Conservation (phyloP, 2,329 filamentous ascomycete species). For the Ophiocordyceps camponoti-floridani region DNA sequence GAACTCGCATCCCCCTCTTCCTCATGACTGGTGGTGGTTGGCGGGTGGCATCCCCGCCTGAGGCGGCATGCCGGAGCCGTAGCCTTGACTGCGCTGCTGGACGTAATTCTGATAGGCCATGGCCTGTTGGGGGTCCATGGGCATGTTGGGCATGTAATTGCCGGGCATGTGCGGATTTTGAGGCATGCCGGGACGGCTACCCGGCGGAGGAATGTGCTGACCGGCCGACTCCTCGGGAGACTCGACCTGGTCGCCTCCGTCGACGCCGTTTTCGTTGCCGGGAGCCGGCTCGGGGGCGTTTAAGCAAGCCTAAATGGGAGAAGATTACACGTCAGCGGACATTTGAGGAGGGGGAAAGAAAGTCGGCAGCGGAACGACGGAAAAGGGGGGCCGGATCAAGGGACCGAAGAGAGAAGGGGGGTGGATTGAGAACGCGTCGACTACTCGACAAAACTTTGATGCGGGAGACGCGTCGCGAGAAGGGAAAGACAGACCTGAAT, state of each 20-base stretch:
- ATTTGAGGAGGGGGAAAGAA: constrained; percentile 4
- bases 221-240: constrained; percentile 79
- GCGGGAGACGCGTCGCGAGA: too few species aligned
- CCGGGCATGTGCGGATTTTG: constrained; percentile 44
- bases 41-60: constrained; percentile 67
- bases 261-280: constrained; percentile 66
- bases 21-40: constrained; percentile 61
- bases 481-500: constrained; percentile 58
- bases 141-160: constrained; percentile 44
- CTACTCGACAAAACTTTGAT: too few species aligned
- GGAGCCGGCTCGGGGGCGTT: constrained; percentile 84
- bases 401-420: not conserved
- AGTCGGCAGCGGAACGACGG: constrained; percentile 10
- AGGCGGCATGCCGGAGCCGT: constrained; percentile 63
- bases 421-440: not conserved
- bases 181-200: constrained; percentile 45
- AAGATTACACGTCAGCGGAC: too few species aligned
- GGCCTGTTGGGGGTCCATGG: constrained; percentile 60
- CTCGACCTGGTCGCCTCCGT: constrained; percentile 60
- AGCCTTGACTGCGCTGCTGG: constrained; percentile 48
- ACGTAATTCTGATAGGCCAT: constrained; percentile 74
- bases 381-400: not conserved
- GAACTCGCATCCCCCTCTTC: constrained; percentile 4
- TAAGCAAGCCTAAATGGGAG: constrained; percentile 88
- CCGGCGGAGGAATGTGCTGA: constrained; percentile 51